Conservation (phyloP, 108 stramenopile species). For the Nannochloropsis gaditana region DNA sequence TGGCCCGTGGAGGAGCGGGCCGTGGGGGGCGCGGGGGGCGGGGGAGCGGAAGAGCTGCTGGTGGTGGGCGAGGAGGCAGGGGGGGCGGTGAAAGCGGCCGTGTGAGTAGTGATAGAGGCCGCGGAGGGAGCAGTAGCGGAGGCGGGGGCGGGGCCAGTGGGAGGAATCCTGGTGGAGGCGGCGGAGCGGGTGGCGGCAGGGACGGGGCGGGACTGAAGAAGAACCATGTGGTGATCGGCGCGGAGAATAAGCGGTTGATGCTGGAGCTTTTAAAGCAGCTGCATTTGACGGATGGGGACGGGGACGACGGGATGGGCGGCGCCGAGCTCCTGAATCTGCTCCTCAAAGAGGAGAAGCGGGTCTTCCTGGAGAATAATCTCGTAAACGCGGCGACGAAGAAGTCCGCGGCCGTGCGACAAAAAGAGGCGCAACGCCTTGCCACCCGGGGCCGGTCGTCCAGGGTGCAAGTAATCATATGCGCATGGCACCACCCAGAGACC, state of each 20-base stretch:
- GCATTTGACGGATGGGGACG: conserved; percentile 1
- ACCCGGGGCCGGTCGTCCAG: not conserved
- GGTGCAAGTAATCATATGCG: conserved; percentile 12
- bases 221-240: not conserved
- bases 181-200: not conserved
- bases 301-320: not conserved
- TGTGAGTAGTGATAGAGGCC: not conserved
- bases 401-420: not conserved
- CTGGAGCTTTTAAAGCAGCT: not conserved
- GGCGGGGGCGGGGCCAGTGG: not conserved
- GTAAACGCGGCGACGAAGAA: not conserved
- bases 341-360: not conserved
- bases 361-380: not conserved
- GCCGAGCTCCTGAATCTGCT: not conserved
- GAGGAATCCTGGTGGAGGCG: not conserved
- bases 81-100: not conserved
- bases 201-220: not conserved
- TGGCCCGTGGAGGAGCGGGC: not conserved
- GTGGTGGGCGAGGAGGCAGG: not conserved
- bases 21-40: not conserved
- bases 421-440: not conserved
- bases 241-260: conserved; percentile 10
- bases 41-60: not conserved
- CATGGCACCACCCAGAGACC: not conserved
- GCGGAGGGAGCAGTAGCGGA: not conserved